Evolutionary conservation across 1,284 basidiomycete species (phyloP).

Genomic region (Lignosus rhinocerotis): DNA sequence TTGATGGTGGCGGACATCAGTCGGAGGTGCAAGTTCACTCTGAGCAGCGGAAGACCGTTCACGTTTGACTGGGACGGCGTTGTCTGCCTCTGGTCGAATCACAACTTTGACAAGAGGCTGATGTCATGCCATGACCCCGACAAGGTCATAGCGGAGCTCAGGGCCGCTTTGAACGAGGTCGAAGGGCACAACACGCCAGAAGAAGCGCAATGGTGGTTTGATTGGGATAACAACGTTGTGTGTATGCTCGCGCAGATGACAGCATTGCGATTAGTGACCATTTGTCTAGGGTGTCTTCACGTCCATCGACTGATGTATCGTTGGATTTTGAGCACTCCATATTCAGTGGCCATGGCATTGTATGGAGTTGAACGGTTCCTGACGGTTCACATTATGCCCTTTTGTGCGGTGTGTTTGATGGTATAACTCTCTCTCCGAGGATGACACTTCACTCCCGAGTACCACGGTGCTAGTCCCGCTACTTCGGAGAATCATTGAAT

Average conservation of each 20-base stretch:
- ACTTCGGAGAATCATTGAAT: too few relatives aligned
- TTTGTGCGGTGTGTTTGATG: too few relatives aligned
- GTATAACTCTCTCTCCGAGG: too few relatives aligned
- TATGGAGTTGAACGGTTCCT: too few relatives aligned
- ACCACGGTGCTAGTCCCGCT: too few relatives aligned
- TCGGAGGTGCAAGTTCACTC: neutral
- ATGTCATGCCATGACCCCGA: neutral
- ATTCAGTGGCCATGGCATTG: too few relatives aligned
- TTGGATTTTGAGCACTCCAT: too few relatives aligned
- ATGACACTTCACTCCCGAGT: too few relatives aligned
- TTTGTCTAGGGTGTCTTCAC: too few relatives aligned
- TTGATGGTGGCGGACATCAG: neutral
- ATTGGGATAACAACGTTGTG: conserved; percentile 3
- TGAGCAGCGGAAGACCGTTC: neutral
- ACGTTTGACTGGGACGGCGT: neutral
- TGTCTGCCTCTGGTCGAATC: conserved; percentile 6
- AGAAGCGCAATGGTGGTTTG: conserved; percentile 2
- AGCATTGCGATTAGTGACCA: too few relatives aligned
- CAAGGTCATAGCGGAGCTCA: neutral
- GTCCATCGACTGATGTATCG: too few relatives aligned
- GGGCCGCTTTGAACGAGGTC: conserved; percentile 1
- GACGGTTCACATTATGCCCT: too few relatives aligned
- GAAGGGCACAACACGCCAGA: neutral
- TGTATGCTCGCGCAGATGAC: neutral
- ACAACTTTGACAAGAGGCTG: neutral